These are phyloP conservation scores for Vigna trinervia DNA, from an alignment of 306 rosid species.

Conservation along the genomic window DNA sequence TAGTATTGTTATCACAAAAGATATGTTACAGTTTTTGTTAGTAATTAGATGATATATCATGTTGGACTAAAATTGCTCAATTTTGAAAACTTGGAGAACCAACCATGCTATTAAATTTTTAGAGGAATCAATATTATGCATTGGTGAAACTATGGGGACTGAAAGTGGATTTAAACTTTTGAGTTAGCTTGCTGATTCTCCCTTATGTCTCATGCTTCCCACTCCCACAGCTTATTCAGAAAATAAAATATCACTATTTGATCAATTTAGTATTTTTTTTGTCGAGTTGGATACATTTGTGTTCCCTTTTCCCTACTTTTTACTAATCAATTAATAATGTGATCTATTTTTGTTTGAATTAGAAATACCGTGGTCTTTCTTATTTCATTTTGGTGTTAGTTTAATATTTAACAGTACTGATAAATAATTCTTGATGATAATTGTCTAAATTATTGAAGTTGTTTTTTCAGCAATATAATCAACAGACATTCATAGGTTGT, in stretches of 20 bases:
- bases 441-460: neutral
- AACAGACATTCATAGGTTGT: constrained; percentile 31
- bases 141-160: too few relatives aligned
- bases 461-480: neutral
- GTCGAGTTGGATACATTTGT: constrained; percentile 12
- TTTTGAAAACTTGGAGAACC: too few relatives aligned
- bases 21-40: too few relatives aligned
- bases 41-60: too few relatives aligned
- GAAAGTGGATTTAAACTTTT: too few relatives aligned
- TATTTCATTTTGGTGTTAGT: constrained; percentile 11
- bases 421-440: neutral
- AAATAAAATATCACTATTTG: constrained; percentile 20
- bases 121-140: too few relatives aligned
- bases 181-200: constrained; percentile 7
- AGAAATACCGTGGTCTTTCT: neutral
- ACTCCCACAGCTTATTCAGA: neutral
- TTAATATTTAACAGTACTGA: neutral
- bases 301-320: neutral
- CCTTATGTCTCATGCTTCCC: neutral
- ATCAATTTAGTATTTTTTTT: neutral
- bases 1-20: too few relatives aligned
- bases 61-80: too few relatives aligned
- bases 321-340: neutral
- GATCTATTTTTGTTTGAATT: constrained; percentile 9
- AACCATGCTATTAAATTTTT: too few relatives aligned